Evolutionary conservation across 257 asterid genomes (phyloP).

Genomic region (Solanum commersonii): DNA sequence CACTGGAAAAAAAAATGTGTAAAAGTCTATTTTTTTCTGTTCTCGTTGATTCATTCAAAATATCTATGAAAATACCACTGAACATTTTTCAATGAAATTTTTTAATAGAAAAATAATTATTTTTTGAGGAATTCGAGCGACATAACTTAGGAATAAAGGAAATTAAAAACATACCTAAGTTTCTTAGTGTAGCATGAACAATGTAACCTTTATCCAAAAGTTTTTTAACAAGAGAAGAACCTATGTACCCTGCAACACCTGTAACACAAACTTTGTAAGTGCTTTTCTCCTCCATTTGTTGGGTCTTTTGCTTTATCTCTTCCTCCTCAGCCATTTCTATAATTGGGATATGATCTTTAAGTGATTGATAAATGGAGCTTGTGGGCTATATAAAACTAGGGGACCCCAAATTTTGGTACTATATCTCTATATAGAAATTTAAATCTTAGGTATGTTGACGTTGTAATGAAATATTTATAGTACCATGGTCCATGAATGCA

Average conservation of each 20-base stretch:
- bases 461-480: too few relatives aligned
- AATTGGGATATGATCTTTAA: background rate
- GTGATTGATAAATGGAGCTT: background rate
- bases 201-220: constrained; percentile 44
- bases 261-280: constrained; percentile 47
- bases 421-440: too few relatives aligned
- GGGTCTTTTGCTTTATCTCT: background rate
- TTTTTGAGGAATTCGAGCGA: too few relatives aligned
- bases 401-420: too few relatives aligned
- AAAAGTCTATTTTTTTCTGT: too few relatives aligned
- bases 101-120: too few relatives aligned
- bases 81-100: too few relatives aligned
- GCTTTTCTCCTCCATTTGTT: background rate
- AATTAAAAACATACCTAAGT: constrained; percentile 13
- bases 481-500: too few relatives aligned
- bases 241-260: constrained; percentile 57
- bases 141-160: background rate
- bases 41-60: fast-evolving
- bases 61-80: too few relatives aligned
- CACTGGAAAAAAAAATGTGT: too few relatives aligned
- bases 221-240: constrained; percentile 41
- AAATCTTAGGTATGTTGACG: too few relatives aligned
- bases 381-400: background rate
- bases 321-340: background rate
- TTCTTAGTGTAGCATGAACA: constrained; percentile 63